Base-by-base conservation (phyloP, 1,284 basidiomycete genomes). In the Fomitopsis pinicola region DNA sequence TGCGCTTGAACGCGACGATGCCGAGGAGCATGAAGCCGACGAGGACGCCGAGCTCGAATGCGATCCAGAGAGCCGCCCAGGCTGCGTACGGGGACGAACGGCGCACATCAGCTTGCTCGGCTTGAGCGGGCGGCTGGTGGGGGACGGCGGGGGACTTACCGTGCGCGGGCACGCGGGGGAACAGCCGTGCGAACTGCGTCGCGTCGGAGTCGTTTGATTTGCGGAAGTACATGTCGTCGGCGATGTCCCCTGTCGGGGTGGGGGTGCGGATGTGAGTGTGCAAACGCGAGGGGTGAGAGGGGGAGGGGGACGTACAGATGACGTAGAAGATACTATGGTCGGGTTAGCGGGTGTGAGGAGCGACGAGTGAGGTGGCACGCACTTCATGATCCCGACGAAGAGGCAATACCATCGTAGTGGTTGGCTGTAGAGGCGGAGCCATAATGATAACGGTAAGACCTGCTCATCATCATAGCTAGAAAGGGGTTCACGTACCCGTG, bases 351-450 rank as follows among this genome's bases (percentile, higher is more conserved):
- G 28, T 33, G 26, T n/a, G 36, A 17, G 33, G 52, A 22, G 33
- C 55, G 15, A 58, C 48, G 62, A 58, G 60, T 12, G 10, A 26
- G 38, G 57, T 38, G 28, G 56, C 56, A 76, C 88, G 63, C 66
- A 92, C 91, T 92, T 92, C 87, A 92, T 89, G 58, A 93, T 83
- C 7, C 91, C 91, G 56, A 93, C 73, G 67, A 93, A 90, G 44
- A 93, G 78, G 69, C 89, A 91, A 67, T 93, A 93, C 91, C 91
- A 93, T 60, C 91, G 82, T 54, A 93, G 66, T 36, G 84, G 80
- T 63, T 80, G 72, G 70, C 89, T 84, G 75, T 54, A 33, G 38
- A 19, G 30, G 14, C 55, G 30, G 30, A 33, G 8, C 22, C 61
- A 50, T 8, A 30, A 33, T 42, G 36, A 45, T 30, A 44, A 54